Conservation (phyloP, 768 basidiomycete genomes). For the Artomyces pyxidatus region DNA sequence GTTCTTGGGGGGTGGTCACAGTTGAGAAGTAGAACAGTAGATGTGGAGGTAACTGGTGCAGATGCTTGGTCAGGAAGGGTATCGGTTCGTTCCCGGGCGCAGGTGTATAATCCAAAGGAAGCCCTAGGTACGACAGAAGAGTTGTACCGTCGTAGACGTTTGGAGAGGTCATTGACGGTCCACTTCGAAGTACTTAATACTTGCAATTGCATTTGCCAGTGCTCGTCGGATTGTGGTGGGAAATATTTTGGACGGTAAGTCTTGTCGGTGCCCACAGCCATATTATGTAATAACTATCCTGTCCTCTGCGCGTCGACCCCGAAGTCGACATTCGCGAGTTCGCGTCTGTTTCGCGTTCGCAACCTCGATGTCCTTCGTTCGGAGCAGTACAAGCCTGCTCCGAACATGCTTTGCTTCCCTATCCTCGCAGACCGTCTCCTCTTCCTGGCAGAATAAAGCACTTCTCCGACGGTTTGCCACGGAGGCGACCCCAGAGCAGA, state of each 20-base stretch:
- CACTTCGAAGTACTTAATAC: too few relatives aligned
- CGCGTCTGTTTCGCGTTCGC: background rate
- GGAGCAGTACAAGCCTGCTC: conserved; percentile 6
- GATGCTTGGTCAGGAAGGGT: conserved; percentile 51
- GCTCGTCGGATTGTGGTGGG: too few relatives aligned
- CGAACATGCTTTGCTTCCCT: conserved; percentile 2
- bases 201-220: too few relatives aligned
- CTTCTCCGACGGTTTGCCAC: conserved; percentile 30
- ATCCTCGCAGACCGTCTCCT: background rate
- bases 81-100: conserved; percentile 51
- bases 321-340: too few relatives aligned
- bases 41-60: conserved; percentile 61
- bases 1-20: conserved; percentile 49
- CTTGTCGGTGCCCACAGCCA: too few relatives aligned
- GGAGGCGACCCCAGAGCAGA: conserved; percentile 22
- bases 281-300: too few relatives aligned
- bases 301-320: too few relatives aligned
- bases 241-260: too few relatives aligned
- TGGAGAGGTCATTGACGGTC: background rate
- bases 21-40: conserved; percentile 37
- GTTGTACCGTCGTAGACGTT: conserved; percentile 14
- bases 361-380: conserved; percentile 10
- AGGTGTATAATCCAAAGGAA: conserved; percentile 51
- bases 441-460: conserved; percentile 11
- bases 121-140: conserved; percentile 44